Percentiles rank a stretch among this genome's conserved stretches.
phyloP scores from a whole-genome alignment of 805 yeast species.

The Suhomyces emberorum region DNA sequence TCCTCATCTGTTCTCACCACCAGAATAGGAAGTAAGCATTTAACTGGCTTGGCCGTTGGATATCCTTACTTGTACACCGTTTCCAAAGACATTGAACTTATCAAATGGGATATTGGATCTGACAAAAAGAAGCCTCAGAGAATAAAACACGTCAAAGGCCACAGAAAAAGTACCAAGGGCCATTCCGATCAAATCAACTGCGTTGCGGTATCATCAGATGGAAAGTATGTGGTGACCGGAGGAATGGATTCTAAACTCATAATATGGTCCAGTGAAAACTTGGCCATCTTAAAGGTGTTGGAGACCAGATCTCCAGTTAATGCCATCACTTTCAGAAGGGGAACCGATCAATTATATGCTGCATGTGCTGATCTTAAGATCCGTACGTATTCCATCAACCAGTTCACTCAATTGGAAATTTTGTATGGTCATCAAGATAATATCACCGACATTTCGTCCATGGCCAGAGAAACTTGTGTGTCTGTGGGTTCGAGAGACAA shows the following conservation, averaged over 20 bases:
- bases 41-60: conserved; percentile 54
- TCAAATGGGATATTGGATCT: conserved; percentile 72
- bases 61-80: conserved; percentile 71
- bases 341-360: conserved; percentile 81
- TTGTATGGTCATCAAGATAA: conserved; percentile 94
- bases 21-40: conserved; percentile 58
- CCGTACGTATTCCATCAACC: conserved; percentile 81
- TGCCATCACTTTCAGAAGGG: conserved; percentile 73
- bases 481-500: conserved; percentile 95
- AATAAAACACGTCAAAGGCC: conserved; percentile 64
- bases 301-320: conserved; percentile 75
- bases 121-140: conserved; percentile 54
- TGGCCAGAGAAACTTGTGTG: conserved; percentile 86
- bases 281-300: conserved; percentile 72
- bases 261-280: conserved; percentile 80
- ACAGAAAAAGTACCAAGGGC: conserved; percentile 56
- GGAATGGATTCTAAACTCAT: conserved; percentile 78
- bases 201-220: conserved; percentile 83
- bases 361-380: conserved; percentile 91
- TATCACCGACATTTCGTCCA: conserved; percentile 76
- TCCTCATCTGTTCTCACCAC: conserved; percentile 38
- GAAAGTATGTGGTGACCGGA: conserved; percentile 86
- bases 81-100: conserved; percentile 75
- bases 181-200: conserved; percentile 75
- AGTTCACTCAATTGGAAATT: conserved; percentile 84